Evolutionary conservation across 1,284 basidiomycete species (phyloP).

Genomic region (Ganoderma lucidum): DNA sequence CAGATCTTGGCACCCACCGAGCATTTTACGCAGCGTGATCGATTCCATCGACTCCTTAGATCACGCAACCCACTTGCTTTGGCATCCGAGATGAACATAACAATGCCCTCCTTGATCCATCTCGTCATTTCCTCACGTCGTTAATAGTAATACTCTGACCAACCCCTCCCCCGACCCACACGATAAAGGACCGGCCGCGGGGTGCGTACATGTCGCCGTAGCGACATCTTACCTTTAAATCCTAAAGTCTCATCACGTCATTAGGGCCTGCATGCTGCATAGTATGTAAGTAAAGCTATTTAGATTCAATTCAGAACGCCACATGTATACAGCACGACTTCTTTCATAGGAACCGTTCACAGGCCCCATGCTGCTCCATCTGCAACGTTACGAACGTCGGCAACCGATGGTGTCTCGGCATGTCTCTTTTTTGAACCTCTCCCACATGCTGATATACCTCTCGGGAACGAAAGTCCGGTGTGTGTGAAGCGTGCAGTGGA

Average conservation of each 20-base stretch:
- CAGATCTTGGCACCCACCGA: conserved; percentile 40
- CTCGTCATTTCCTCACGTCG: conserved; percentile 15
- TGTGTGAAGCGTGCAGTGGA: not conserved
- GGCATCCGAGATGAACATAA: conserved; percentile 35
- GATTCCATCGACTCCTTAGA: conserved; percentile 40
- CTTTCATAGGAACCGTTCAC: conserved; percentile 30
- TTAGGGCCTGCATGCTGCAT: not conserved
- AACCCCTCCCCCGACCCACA: conserved; percentile 4
- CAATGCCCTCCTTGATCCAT: conserved; percentile 16
- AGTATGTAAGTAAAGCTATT: not conserved
- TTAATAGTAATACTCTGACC: not conserved
- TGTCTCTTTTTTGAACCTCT: not conserved
- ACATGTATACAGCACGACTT: conserved; percentile 29
- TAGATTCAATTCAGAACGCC: conserved; percentile 18
- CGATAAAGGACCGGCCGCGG: not conserved
- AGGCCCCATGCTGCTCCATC: not conserved
- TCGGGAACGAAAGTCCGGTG: not conserved
- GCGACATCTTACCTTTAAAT: not conserved
- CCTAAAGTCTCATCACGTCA: conserved; percentile 2
- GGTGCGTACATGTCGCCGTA: not conserved
- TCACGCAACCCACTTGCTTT: conserved; percentile 38
- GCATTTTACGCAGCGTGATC: conserved; percentile 41
- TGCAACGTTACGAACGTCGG: conserved; percentile 3
- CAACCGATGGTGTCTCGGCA: not conserved
- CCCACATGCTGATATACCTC: not conserved